Base-by-base conservation (phyloP, 169 alveolate genomes). In the Theileria parva region DNA sequence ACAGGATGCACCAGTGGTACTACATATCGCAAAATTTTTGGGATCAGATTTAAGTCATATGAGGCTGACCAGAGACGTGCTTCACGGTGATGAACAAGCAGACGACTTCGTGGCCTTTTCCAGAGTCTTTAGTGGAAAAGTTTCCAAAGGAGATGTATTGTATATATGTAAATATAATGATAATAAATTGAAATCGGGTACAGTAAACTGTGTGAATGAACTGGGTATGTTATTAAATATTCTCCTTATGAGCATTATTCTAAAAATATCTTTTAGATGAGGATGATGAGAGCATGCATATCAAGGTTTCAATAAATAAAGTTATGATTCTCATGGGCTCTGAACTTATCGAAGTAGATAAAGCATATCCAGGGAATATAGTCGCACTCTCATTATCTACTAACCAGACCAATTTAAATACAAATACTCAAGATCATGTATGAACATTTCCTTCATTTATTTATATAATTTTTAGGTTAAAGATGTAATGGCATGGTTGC, bases 91-190 rank as follows among this genome's bases (percentile, higher is more conserved):
- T 34, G 95, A 92, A 70, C 89, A 78, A 39, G 72, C 91, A 13
- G 92, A 81, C 34, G 95, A 91, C 68, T 92, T 92, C 63, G 93
- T 92, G 57, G 95, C 94, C 13, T 87, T 92, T n/a, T 85, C 93
- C 17, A 80, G 95, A 25, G 79, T 92, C 23, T 94, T 93, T 73
- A 63, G 91, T 30, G 97, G 97, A 23, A 65, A 75, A 25, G 74
- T 94, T 27, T 67, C 70, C 28, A 83, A 80, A 44, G 93, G 94
- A 17, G 91, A 84, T 70, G 53, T 64, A 28, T 84, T 94, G 13
- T 92, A 91, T 77, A 87, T 94, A 28, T 93, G 94, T 39, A 89
- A 80, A 11, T 70, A 63, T 61, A 23, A 57, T 27, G 86, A 74
- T 0, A 32, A 61, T 12, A 27, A 34, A 15, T 9, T 21, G 32